Percentiles rank a stretch among this genome's conserved stretches.
Conservation (phyloP, 176 grass and related monocot species). For the Lolium rigidum region DNA sequence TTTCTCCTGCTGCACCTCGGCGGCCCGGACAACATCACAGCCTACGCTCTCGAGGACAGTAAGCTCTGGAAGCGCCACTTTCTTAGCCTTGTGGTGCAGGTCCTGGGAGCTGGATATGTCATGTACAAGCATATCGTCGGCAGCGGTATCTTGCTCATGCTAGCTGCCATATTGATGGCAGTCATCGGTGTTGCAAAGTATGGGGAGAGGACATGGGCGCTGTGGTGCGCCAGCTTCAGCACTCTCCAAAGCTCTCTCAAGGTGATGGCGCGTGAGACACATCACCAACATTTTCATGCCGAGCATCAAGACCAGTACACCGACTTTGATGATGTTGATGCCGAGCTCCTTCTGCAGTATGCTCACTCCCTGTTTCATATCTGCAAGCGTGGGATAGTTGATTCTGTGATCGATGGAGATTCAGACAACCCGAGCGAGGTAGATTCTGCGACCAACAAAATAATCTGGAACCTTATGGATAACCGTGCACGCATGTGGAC, state of each 20-base stretch:
- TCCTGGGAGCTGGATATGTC: not conserved
- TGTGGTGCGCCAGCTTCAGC: not conserved
- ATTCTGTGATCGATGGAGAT: not conserved
- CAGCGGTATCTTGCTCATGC: not conserved
- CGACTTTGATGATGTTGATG: not conserved
- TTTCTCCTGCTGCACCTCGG: slow-evolving; percentile 49
- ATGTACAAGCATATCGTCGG: not conserved
- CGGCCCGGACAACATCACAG: too few relatives aligned
- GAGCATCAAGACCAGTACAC: not conserved
- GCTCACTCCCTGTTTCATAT: slow-evolving; percentile 4
- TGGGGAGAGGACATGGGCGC: not conserved
- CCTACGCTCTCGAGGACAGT: too few relatives aligned
- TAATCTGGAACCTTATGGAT: too few relatives aligned
- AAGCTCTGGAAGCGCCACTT: slow-evolving; percentile 22
- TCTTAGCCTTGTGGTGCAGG: not conserved
- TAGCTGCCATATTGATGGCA: not conserved
- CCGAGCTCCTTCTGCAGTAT: not conserved
- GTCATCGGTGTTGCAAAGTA: not conserved
- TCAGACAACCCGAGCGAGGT: too few relatives aligned
- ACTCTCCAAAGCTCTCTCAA: not conserved
- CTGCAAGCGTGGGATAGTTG: not conserved
- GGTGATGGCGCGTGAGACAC: too few relatives aligned
- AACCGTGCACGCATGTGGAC: not conserved
- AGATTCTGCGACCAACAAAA: too few relatives aligned
- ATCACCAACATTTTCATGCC: too few relatives aligned